phyloP scores from a whole-genome alignment of 164 flowering plant genomes.

The Cinnamomum chago region DNA sequence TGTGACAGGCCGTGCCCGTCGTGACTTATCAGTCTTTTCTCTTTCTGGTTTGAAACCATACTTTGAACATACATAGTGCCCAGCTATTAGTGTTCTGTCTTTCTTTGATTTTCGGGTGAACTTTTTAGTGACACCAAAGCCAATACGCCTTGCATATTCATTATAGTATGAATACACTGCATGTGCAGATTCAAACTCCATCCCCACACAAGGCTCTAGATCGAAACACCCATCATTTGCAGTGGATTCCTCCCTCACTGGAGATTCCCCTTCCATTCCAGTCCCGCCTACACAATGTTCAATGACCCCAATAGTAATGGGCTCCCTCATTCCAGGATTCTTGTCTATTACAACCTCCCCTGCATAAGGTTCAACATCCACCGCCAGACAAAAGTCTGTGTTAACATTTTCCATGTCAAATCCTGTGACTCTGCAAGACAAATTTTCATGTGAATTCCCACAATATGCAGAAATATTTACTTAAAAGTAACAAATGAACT shows the following conservation, averaged over 20 bases:
- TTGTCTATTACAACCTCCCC: background rate
- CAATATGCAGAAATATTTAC: background rate
- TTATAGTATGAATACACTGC: conserved; percentile 40
- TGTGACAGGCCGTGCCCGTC: conserved; percentile 1
- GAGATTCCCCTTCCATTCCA: conserved; percentile 3
- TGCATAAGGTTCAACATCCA: conserved; percentile 12
- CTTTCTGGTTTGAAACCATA: conserved; percentile 6
- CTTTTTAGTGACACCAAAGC: conserved; percentile 40
- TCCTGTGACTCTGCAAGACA: background rate
- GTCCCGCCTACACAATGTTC: background rate
- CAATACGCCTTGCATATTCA: conserved; percentile 46
- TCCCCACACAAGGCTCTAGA: conserved; percentile 41
- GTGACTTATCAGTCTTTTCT: conserved; percentile 5
- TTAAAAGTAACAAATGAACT: background rate
- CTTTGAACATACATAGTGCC: conserved; percentile 12
- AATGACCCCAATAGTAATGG: background rate
- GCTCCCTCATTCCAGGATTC: conserved; percentile 4
- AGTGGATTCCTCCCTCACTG: background rate
- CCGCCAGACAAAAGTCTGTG: conserved; percentile 5
- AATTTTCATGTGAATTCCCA: background rate
- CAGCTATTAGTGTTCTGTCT: conserved; percentile 8
- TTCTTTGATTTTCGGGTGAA: conserved; percentile 31
- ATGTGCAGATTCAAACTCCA: conserved; percentile 53
- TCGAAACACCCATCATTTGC: conserved; percentile 14
- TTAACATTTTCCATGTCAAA: background rate